Base-by-base conservation (phyloP, 2,329 filamentous ascomycete species). In the Cladosporium sp. region DNA sequence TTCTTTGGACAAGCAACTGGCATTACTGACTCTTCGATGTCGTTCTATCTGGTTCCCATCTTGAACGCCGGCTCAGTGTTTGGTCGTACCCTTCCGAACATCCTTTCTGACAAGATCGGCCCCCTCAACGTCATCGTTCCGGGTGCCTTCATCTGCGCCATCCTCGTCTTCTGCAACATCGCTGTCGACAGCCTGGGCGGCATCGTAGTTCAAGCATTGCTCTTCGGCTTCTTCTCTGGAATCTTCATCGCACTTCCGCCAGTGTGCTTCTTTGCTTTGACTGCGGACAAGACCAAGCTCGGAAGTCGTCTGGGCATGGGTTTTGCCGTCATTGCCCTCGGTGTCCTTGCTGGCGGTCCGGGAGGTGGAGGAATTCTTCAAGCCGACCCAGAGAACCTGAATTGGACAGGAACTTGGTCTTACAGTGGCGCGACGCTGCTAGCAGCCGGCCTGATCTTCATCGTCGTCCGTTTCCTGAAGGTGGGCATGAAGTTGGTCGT, bases 141-240 rank as follows among this genome's bases (percentile, higher is more conserved):
- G 35, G 67, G 67, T 10, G 65, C 68, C 3, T 49, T 73, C 32
- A 59, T 72, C 36, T 66, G 70, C 24, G 71, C 70, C 9, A 61
- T 72, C 37, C 58, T 75, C 9, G 62, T 73, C 7, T 66, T 76
- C 50, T 72, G 70, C 60, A 66, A 74, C 65, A 64, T 76, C 3
- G 70, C 69, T 0, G 72, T 75, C 3, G 56, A 66, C 5, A 70
- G 61, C 12, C 62, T 67, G 9, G 71, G 62, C 6, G 70, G 67
- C 22, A 64, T 77, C 19, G 63, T 78, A 13, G 67, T 70, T 4
- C 57, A 71, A 25, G 65, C 72, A 1, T 56, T 77, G 4, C 61
- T 77, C 39, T 71, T 69, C 55, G 77, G 76, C 17, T 76, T 77
- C 64, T 75, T 76, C 62, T 72, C 68, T 20, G 77, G 77, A 40